Conservation (phyloP, 2,329 filamentous ascomycete species). For the Diplodia scrobiculata region DNA sequence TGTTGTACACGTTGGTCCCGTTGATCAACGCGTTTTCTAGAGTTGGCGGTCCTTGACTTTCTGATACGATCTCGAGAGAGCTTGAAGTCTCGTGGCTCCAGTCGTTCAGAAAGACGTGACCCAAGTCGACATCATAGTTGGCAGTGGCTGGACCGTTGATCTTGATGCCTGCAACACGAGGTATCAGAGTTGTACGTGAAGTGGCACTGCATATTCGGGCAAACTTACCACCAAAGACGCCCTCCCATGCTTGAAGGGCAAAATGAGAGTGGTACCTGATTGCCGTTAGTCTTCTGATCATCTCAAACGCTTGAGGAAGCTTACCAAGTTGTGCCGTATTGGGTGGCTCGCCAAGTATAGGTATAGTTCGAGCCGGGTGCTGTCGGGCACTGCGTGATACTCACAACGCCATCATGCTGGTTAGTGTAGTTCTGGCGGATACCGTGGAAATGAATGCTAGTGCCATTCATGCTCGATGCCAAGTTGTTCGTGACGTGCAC, state of each 20-base stretch:
- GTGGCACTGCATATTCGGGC: background rate
- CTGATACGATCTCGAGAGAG: conserved; percentile 1
- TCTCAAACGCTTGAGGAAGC: background rate
- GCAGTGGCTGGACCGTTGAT: conserved; percentile 45
- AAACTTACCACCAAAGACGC: conserved; percentile 35
- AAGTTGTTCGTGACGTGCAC: conserved; percentile 55
- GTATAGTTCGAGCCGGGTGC: conserved; percentile 42
- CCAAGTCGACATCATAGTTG: conserved; percentile 47
- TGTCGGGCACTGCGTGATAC: conserved; percentile 48
- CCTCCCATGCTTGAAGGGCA: conserved; percentile 41
- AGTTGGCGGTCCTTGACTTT: conserved; percentile 32
- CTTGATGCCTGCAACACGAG: conserved; percentile 37
- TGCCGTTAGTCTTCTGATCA: conserved; percentile 2
- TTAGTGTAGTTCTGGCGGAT: conserved; percentile 59
- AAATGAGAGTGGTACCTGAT: conserved; percentile 39
- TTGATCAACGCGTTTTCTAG: conserved; percentile 54
- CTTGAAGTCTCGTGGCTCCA: conserved; percentile 36
- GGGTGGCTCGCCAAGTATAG: conserved; percentile 58
- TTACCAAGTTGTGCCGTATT: conserved; percentile 39
- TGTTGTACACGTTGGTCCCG: conserved; percentile 43
- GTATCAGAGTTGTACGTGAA: background rate
- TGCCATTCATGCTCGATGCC: conserved; percentile 55
- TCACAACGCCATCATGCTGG: conserved; percentile 59
- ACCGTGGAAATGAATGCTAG: conserved; percentile 65
- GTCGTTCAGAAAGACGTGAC: conserved; percentile 46